Evolutionary conservation across 352 stramenopile genomes (phyloP), one percentile per base, ranked within the genome.

Genomic region (Phytophthora multivora): DNA sequence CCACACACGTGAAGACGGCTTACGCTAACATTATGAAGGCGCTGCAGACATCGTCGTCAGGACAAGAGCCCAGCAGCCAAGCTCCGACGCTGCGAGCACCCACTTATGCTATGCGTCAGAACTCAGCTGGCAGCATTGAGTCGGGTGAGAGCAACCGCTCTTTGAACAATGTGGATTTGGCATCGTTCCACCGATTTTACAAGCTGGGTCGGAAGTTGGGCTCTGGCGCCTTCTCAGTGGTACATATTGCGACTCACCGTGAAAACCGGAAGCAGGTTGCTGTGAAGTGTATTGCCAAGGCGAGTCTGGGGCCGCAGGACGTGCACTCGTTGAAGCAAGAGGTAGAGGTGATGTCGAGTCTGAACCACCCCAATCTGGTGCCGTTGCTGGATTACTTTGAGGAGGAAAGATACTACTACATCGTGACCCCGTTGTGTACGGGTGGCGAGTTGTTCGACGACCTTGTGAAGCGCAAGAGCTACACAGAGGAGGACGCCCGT

Each of bases 371-470:
- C 26, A 91, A 92, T 47, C 56, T 95, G 3, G 77, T 95, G 25
- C 83, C 81, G 33, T 69, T 91, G 12, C 56, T 90, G 12, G 83
- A 86, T 31, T 91, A 90, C 51, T 95, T 81, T 48, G 81, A 95
- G 38, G 86, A 91, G 56, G 42, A 74, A 12, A 65, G 80, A 54
- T 91, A 88, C 69, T 93, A 90, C 55, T 90, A 92, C 51, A 79
- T 93, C 54, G 86, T 95, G 15, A 95, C 84, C 18, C 81, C 82
- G 54, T 51, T 90, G 40, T 88, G 79, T 46, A 90, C 77, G 1
- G 91, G 91, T 38, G 90, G 97, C 7, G 96, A 99, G 60, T 77
- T 99, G 1, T 99, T 99, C 78, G 95, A 99, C 54, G 80, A 94
- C 31, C 85, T 99, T 7, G 89, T 98, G 0, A 88, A 97, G 56